phyloP scores from a whole-genome alignment of 305 asterid species.

The Caryopteris hybrid region DNA sequence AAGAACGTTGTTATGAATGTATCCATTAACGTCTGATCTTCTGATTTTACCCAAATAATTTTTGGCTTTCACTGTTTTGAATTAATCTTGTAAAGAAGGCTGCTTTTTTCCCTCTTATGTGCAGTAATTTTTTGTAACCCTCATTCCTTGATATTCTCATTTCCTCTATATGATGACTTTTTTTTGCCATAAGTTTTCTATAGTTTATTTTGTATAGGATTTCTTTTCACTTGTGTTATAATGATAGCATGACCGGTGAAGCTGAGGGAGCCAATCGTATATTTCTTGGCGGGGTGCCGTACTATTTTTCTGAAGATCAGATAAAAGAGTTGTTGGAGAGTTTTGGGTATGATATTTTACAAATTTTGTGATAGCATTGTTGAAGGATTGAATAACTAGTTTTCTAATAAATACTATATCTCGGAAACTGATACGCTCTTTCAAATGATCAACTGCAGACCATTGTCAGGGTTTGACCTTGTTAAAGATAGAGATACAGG shows the following conservation, averaged over 20 bases:
- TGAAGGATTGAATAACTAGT: constrained; percentile 1
- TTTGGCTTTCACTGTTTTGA: not conserved
- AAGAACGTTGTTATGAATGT: constrained; percentile 5
- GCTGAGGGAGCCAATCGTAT: constrained; percentile 66
- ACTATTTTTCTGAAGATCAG: constrained; percentile 66
- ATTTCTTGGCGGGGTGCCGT: constrained; percentile 73
- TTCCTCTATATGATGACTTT: not conserved
- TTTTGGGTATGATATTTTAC: constrained; percentile 52
- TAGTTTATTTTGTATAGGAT: not conserved
- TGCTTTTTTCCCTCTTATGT: not conserved
- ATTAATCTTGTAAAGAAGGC: not conserved
- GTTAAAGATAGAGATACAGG: constrained; percentile 97
- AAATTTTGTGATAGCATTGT: not conserved
- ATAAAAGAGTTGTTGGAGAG: constrained; percentile 66
- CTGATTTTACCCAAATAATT: too few relatives aligned
- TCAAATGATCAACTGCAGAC: constrained; percentile 29
- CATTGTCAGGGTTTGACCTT: constrained; percentile 80
- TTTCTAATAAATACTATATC: constrained; percentile 4
- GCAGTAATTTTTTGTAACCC: not conserved
- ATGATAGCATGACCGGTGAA: constrained; percentile 53
- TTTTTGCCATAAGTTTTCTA: not conserved
- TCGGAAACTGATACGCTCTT: constrained; percentile 5
- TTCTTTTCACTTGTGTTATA: constrained; percentile 3
- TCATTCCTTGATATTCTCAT: not conserved
- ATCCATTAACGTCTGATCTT: constrained; percentile 5